Evolutionary conservation across 2,329 filamentous ascomycete species (phyloP), one percentile per base, ranked within the genome.

Genomic region (Tolypocladium guangdongense): DNA sequence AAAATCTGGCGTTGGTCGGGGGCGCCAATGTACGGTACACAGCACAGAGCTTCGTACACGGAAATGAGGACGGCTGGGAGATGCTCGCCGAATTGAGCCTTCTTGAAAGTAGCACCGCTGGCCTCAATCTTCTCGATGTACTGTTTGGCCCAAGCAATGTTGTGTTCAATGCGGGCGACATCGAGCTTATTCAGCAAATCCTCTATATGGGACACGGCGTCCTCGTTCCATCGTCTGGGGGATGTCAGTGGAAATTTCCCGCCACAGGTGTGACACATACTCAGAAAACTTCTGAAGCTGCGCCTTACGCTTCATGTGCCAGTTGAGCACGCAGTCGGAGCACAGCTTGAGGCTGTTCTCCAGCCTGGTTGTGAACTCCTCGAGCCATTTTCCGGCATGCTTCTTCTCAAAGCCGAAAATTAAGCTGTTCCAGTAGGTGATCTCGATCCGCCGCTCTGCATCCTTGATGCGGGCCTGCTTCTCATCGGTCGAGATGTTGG

Each of bases 11-110:
- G 73, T 58, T 76, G 75, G 4, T 76, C 74, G 1, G 77, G 72
- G n/a, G 74, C 60, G 46, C 71, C 77, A 56, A 96, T 75, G 64
- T 95, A 90, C 1, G 86, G 78, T 59, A 90, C 82, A 67, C 87
- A 95, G 66, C 90, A 95, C 51, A 97, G 73, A 0, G 87, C 86
- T 67, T 97, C 92, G 62, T 95, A 96, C 33, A 97, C 81, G 12
- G 89, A 86, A 55, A 93, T 80, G 50, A 95, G 80, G 7, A 88
- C 82, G 32, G 80, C 73, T 2, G 78, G 71, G 32, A 79, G 70
- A 7, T 76, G 66, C 22, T 71, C 70, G 14, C 73, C 74, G 38
- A 80, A 69, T 51, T 73, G 71, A 0, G 69, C 62, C 41, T 75
- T 74, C 48, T 71, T 74, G 65, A 80, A 79, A 2, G 65, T 64